Evolutionary conservation across 257 asterid species (phyloP), one percentile per base, ranked within the genome.

Genomic region (Cynanchum wilfordii): DNA sequence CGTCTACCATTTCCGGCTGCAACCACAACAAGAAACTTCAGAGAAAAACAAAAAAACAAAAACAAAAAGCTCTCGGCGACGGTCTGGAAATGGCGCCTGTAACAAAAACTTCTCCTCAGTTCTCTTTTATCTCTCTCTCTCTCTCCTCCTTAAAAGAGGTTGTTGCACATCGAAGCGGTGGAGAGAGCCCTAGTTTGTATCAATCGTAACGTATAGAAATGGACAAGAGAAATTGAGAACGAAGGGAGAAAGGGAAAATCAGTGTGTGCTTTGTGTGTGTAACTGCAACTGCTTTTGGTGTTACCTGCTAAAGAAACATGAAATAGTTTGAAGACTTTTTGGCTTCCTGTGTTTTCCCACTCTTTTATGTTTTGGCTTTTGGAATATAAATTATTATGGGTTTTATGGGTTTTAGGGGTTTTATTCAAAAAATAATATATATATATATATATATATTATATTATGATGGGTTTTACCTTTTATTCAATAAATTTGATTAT

Each of bases 161-260:
- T 42, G 47, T 42, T n/a, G n/a, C n/a, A 42, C 11, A 40, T 4
- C 16, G 59, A 59, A 70, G 66, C 74, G 74, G 66, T 70, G 74
- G 64, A 70, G 36, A 36, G 36, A 36, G 5, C 67, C 57, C 68
- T 15, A 50, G 44, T 12, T 20, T 6, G 13, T 5, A 36, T n/a
- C 22, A 73, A 73, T 65, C 29, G 56, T 33, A 22, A 64, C 29
- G 72, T 13, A 52, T 51, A 33, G 38, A 52, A 25, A 33, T n/a
- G 22, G 62, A 24, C 11, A 67, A 10, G 24, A 7, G 15, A 25
- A 66, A 25, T 42, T 24, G 38, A n/a, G 51, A 67, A 45, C 57
- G 22, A 27, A 29, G 10, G 9, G 56, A 25, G 42, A 59, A 25
- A 20, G n/a, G 40, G 47, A 42, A 42, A 33, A 25, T 22, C 7